Evolutionary conservation across 2,329 filamentous ascomycete species (phyloP).

Genomic region (Paecilomyces formosus): DNA sequence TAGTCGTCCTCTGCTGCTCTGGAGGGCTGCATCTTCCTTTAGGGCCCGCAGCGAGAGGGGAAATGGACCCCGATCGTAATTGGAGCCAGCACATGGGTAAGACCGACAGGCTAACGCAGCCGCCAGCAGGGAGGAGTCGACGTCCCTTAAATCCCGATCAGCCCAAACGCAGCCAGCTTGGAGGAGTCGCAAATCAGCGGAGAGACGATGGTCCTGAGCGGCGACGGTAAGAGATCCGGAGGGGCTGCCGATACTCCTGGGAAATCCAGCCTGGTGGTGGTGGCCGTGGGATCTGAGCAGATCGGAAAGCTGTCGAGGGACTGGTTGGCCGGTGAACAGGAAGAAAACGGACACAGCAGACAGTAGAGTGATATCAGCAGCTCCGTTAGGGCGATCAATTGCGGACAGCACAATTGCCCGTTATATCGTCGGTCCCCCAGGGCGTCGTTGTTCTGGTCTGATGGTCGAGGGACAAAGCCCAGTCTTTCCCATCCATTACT

Average conservation of each 20-base stretch:
- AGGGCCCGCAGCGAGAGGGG: not conserved
- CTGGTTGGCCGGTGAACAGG: not conserved
- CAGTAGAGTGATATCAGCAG: not conserved
- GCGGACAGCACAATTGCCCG: not conserved
- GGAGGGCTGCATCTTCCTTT: not conserved
- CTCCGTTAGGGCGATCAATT: not conserved
- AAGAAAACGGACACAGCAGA: not conserved
- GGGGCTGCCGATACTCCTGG: not conserved
- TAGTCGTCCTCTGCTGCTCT: not conserved
- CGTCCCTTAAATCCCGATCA: conserved; percentile 12
- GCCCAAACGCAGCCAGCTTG: conserved; percentile 15
- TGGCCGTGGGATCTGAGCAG: not conserved
- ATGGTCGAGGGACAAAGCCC: not conserved
- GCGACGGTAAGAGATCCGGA: not conserved
- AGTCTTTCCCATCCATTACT: not conserved
- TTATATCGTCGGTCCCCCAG: not conserved
- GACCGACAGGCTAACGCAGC: not conserved
- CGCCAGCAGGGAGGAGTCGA: conserved; percentile 6
- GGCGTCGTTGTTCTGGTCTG: not conserved
- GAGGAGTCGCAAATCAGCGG: conserved; percentile 8
- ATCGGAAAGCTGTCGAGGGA: not conserved
- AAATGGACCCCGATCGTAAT: not conserved
- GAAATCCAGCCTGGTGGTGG: not conserved
- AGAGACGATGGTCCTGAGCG: not conserved
- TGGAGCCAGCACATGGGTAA: not conserved